These are phyloP conservation scores for Alectoria sarmentosa DNA, from an alignment of 495 filamentous ascomycete genomes.

Conservation along the genomic window DNA sequence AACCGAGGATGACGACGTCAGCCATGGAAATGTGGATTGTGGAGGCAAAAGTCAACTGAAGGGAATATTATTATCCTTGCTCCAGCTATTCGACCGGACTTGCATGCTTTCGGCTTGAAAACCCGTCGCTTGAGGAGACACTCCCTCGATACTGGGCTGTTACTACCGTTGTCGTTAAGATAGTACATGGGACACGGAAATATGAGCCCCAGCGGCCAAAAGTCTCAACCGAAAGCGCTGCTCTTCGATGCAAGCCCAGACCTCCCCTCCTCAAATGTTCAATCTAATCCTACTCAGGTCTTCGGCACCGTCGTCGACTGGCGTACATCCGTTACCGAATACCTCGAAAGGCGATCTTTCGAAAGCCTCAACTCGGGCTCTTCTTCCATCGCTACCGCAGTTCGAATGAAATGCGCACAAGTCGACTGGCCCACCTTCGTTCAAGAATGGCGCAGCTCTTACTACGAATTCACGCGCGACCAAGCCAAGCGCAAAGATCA, in stretches of 20 bases:
- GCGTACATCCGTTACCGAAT: slow-evolving; percentile 51
- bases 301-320: slow-evolving; percentile 78
- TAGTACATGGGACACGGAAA: not conserved
- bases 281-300: slow-evolving; percentile 30
- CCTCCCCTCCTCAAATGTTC: not conserved
- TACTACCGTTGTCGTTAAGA: no score
- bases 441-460: slow-evolving; percentile 60
- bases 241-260: slow-evolving; percentile 43
- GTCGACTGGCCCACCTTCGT: slow-evolving; percentile 57
- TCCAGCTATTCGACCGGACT: no score
- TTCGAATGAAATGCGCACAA: slow-evolving; percentile 40
- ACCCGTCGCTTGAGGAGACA: not conserved
- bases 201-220: slow-evolving; percentile 30
- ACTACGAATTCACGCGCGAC: slow-evolving; percentile 50
- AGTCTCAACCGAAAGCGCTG: slow-evolving; percentile 37
- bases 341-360: slow-evolving; percentile 37
- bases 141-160: not conserved
- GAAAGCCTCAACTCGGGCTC: slow-evolving; percentile 38
- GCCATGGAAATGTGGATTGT: not conserved
- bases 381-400: slow-evolving; percentile 38
- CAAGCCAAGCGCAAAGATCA: slow-evolving; percentile 31
- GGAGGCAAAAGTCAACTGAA: not conserved
- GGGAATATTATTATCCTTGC: no score
- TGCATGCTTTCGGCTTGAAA: not conserved
- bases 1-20: not conserved